These are phyloP conservation scores for Phyllosticta paracitricarpa DNA, from an alignment of 2,329 filamentous ascomycete species.

Conservation along the genomic window DNA sequence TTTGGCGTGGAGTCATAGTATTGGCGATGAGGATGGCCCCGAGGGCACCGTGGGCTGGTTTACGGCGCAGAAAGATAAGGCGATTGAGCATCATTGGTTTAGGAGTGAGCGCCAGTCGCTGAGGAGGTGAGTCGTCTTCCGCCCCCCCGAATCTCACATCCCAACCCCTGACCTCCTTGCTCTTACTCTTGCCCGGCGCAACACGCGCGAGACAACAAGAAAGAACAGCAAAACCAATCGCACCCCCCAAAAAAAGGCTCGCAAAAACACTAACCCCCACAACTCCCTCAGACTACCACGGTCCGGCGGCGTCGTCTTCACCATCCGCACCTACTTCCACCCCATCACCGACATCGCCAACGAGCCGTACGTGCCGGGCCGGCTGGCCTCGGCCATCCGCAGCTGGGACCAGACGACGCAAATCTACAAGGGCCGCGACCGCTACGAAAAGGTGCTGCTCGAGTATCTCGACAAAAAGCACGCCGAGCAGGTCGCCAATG, in stretches of 20 bases:
- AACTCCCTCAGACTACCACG: constrained; percentile 28
- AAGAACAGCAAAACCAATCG: too few species aligned
- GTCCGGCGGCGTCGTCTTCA: constrained; percentile 51
- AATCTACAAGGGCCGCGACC: constrained; percentile 67
- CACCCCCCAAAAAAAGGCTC: neutral
- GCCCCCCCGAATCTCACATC: neutral
- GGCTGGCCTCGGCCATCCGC: constrained; percentile 65
- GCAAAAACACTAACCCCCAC: neutral
- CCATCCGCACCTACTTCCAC: constrained; percentile 71
- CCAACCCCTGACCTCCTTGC: too few species aligned
- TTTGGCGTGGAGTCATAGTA: constrained; percentile 65
- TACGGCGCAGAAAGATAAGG: constrained; percentile 63
- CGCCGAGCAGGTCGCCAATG: constrained; percentile 58
- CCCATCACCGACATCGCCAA: constrained; percentile 56
- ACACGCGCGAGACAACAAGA: too few species aligned
- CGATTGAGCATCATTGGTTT: constrained; percentile 65
- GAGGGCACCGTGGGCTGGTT: constrained; percentile 54
- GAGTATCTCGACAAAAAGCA: constrained; percentile 69
- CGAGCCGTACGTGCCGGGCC: constrained; percentile 68
- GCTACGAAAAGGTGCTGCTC: constrained; percentile 62
- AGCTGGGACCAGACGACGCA: constrained; percentile 75
- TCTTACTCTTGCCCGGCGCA: neutral
- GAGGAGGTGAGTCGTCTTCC: constrained; percentile 35
- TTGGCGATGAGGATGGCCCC: constrained; percentile 58
- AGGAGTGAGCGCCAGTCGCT: constrained; percentile 66